phyloP scores from a whole-genome alignment of 805 yeast species.

The Pichia kluyveri region DNA sequence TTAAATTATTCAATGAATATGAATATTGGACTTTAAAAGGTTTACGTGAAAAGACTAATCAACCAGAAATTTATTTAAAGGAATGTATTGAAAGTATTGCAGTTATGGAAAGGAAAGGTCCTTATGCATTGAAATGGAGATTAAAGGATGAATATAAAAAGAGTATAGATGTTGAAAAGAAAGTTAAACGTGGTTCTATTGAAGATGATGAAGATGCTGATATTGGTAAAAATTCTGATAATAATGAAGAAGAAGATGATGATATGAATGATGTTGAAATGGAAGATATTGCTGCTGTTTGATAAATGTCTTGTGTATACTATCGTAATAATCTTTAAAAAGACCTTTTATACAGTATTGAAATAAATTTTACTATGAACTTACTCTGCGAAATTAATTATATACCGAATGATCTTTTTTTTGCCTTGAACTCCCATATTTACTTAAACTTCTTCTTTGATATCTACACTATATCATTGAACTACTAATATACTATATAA shows the following conservation, averaged over 20 bases:
- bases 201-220: constrained; percentile 34
- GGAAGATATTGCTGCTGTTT: constrained; percentile 55
- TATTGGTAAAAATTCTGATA: constrained; percentile 22
- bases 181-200: constrained; percentile 44
- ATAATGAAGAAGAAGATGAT: constrained; percentile 45
- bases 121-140: constrained; percentile 87
- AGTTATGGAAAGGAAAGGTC: constrained; percentile 83
- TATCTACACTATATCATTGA: too few species aligned
- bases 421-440: too few species aligned
- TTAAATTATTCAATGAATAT: constrained; percentile 85
- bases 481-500: neutral
- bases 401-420: too few species aligned
- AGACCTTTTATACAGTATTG: too few species aligned
- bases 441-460: too few species aligned
- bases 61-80: constrained; percentile 88
- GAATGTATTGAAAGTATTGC: constrained; percentile 90
- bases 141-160: constrained; percentile 84
- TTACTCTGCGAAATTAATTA: too few species aligned
- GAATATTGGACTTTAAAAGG: constrained; percentile 97
- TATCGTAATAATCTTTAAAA: too few species aligned
- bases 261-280: constrained; percentile 64
- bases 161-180: constrained; percentile 68
- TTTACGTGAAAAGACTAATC: constrained; percentile 84
- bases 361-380: too few species aligned
- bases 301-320: neutral